Evolutionary conservation across 495 filamentous ascomycete genomes (phyloP).

Genomic region (Aspergillus conjunctus): DNA sequence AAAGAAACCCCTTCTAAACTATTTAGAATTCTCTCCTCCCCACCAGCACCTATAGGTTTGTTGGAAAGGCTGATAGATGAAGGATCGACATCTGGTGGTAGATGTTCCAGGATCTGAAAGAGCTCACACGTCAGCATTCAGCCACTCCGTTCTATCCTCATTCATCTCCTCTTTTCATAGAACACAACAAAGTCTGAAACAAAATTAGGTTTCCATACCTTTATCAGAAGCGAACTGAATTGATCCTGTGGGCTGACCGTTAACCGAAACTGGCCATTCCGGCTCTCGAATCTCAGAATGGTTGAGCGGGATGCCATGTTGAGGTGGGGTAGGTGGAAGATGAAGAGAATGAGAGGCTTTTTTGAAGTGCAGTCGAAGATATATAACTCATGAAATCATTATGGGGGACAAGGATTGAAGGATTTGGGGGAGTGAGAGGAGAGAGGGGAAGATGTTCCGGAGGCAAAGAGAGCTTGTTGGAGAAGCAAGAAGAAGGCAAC

Average conservation of each 20-base stretch:
- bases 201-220: conserved; percentile 32
- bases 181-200: neutral
- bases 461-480: conserved; percentile 2
- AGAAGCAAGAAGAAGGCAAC: conserved; percentile 9
- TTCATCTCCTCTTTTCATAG: neutral
- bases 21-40: conserved; percentile 68
- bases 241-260: conserved; percentile 49
- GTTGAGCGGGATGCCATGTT: conserved; percentile 50
- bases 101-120: conserved; percentile 59
- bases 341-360: neutral
- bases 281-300: conserved; percentile 56
- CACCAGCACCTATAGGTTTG: conserved; percentile 69
- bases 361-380: neutral
- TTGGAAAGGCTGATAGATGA: conserved; percentile 79
- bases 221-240: conserved; percentile 48
- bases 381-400: conserved; percentile 8
- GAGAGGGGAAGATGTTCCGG: neutral
- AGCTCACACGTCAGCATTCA: conserved; percentile 11
- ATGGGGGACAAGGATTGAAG: neutral
- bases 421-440: neutral
- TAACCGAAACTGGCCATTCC: conserved; percentile 58
- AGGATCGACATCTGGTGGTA: conserved; percentile 71
- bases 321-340: conserved; percentile 5
- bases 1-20: conserved; percentile 69
- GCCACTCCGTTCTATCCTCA: neutral